Evolutionary conservation across 805 yeast genomes (phyloP).

Genomic region (Debaryomyces maramus): DNA sequence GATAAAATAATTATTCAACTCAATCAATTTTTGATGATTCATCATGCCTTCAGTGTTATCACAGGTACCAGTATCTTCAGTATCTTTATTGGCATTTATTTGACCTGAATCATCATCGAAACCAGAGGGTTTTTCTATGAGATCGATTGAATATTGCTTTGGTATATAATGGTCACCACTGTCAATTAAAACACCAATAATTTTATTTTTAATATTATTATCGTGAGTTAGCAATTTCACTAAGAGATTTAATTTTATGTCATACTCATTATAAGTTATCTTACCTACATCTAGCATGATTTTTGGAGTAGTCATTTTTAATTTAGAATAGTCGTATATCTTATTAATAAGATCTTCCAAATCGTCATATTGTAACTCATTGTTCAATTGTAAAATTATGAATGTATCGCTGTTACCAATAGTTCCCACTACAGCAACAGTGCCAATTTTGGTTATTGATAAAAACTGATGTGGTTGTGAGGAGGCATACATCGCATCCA

Average conservation of each 20-base stretch:
- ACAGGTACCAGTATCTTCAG: not conserved
- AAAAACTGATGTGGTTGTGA: conserved; percentile 48
- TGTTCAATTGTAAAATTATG: conserved; percentile 33
- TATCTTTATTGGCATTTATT: not conserved
- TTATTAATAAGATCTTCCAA: conserved; percentile 12
- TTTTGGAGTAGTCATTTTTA: conserved; percentile 16
- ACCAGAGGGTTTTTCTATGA: conserved; percentile 1
- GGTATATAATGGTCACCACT: conserved; percentile 39
- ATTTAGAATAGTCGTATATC: conserved; percentile 17
- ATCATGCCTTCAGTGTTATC: not conserved
- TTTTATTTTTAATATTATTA: conserved; percentile 11
- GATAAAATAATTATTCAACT: conserved; percentile 15
- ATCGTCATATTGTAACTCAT: conserved; percentile 13
- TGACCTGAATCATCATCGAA: not conserved
- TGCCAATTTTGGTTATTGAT: conserved; percentile 47
- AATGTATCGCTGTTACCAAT: conserved; percentile 53
- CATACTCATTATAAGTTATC: conserved; percentile 17
- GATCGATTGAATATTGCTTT: conserved; percentile 7
- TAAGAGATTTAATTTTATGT: conserved; percentile 11
- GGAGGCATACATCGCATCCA: conserved; percentile 48
- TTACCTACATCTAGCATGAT: conserved; percentile 31
- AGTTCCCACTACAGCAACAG: conserved; percentile 50
- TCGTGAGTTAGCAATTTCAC: conserved; percentile 16
- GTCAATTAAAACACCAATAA: conserved; percentile 41
- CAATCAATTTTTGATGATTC: conserved; percentile 5